phyloP scores from a whole-genome alignment of 148 eudicot genomes.

The Cornus florida region DNA sequence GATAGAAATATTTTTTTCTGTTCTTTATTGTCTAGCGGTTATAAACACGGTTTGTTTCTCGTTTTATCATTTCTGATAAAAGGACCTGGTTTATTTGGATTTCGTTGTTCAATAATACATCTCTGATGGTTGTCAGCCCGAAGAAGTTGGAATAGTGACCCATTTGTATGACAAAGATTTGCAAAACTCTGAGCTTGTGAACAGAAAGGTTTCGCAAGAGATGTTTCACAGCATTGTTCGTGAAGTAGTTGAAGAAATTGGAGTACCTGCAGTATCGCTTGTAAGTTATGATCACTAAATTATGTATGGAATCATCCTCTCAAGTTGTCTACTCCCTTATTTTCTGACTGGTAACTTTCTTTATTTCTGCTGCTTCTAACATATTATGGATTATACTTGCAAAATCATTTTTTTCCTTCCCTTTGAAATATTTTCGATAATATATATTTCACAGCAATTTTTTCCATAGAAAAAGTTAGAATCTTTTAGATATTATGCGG shows the following conservation, averaged over 20 bases:
- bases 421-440: neutral
- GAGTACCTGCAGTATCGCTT: constrained; percentile 65
- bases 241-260: constrained; percentile 96
- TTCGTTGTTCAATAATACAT: neutral
- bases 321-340: neutral
- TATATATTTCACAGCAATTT: too few relatives aligned
- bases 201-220: constrained; percentile 64
- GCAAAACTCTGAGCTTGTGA: constrained; percentile 27
- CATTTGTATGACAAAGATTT: constrained; percentile 31
- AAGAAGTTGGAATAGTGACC: constrained; percentile 62
- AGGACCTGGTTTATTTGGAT: neutral
- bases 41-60: neutral
- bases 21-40: neutral
- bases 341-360: neutral
- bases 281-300: constrained; percentile 42
- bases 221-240: constrained; percentile 92
- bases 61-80: neutral
- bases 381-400: neutral
- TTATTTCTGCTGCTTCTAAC: neutral
- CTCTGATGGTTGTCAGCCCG: constrained; percentile 55
- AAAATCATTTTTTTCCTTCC: neutral
- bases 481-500: too few relatives aligned
- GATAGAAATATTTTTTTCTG: neutral
- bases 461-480: too few relatives aligned
- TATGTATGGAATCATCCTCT: neutral